These are phyloP conservation scores for Clavispora santaluciae DNA, from an alignment of 805 yeast species.

Conservation along the genomic window DNA sequence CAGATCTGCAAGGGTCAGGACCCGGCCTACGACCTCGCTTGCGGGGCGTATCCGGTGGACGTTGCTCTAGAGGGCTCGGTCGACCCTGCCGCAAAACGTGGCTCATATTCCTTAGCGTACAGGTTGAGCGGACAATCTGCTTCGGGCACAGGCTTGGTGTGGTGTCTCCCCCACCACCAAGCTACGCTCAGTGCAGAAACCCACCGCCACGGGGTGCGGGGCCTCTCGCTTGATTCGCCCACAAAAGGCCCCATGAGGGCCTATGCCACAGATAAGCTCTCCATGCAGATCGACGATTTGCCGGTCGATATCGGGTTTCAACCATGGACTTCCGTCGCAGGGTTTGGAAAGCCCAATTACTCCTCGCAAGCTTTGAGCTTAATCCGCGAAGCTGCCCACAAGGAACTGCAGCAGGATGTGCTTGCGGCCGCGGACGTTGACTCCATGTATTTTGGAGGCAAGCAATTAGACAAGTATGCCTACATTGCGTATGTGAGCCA, in stretches of 20 bases:
- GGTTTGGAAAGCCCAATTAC: conserved; percentile 13
- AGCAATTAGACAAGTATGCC: conserved; percentile 55
- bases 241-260: conserved; percentile 48
- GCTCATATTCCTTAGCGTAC: conserved; percentile 28
- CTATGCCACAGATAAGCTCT: conserved; percentile 35
- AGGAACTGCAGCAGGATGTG: conserved; percentile 54
- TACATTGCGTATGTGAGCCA: conserved; percentile 72
- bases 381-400: conserved; percentile 45
- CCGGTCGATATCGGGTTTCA: conserved; percentile 42
- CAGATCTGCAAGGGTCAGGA: conserved; percentile 55
- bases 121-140: conserved; percentile 23
- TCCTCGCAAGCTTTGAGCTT: conserved; percentile 28
- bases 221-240: conserved; percentile 40
- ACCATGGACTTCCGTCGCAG: conserved; percentile 49
- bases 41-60: conserved; percentile 55
- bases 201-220: conserved; percentile 23
- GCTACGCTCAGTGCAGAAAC: conserved; percentile 30
- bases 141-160: conserved; percentile 32
- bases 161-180: conserved; percentile 51
- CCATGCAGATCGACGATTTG: conserved; percentile 36
- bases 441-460: conserved; percentile 90
- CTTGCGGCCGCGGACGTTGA: conserved; percentile 58
- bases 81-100: conserved; percentile 20
- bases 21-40: conserved; percentile 49
- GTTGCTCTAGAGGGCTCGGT: conserved; percentile 38